Evolutionary conservation across 1,284 basidiomycete genomes (phyloP).

Genomic region (Microbotryum intermedium): DNA sequence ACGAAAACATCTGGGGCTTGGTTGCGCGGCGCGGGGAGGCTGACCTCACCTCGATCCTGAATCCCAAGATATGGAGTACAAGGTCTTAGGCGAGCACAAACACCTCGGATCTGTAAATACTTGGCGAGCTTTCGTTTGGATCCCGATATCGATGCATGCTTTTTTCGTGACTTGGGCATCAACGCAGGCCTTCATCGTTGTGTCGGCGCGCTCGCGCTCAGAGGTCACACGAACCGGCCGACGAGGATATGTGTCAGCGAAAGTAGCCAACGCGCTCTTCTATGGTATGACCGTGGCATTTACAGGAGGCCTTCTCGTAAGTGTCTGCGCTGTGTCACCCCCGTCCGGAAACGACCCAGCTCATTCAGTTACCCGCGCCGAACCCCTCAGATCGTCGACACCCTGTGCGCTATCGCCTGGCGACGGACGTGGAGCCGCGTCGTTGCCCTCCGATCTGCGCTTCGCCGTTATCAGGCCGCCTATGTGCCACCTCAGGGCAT

Average conservation of each 20-base stretch:
- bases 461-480: neutral
- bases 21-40: neutral
- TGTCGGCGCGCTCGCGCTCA: neutral
- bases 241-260: neutral
- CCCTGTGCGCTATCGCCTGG: slow-evolving; percentile 1
- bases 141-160: neutral
- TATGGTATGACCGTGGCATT: neutral
- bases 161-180: neutral
- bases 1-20: neutral
- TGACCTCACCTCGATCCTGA: too few species aligned
- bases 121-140: neutral
- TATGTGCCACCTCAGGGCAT: too few species aligned
- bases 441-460: neutral
- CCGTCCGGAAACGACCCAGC: too few species aligned
- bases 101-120: neutral
- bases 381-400: slow-evolving; percentile 1
- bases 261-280: neutral
- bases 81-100: neutral
- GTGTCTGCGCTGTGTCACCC: neutral
- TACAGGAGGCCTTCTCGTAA: neutral
- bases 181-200: neutral
- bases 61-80: neutral
- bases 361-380: too few species aligned
- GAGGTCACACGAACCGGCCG: neutral
- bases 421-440: neutral